phyloP scores from a whole-genome alignment of 148 eudicot genomes.

The Vaccinium macrocarpon region DNA sequence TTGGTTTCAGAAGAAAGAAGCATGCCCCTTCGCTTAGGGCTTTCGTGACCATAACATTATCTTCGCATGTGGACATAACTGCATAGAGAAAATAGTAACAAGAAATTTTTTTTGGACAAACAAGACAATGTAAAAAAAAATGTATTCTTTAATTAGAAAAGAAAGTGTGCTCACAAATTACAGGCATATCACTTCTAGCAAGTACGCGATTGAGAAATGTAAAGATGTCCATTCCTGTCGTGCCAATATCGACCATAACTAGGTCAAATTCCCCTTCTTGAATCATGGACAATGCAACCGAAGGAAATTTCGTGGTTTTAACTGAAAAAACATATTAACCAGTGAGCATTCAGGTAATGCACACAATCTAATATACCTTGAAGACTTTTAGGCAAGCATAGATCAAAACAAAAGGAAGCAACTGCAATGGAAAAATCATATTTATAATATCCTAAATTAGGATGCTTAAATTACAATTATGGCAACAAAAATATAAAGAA shows the following conservation, averaged over 20 bases:
- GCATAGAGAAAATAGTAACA: neutral
- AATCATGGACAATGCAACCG: conserved; percentile 29
- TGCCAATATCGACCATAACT: conserved; percentile 28
- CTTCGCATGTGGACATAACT: conserved; percentile 29
- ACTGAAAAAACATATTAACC: conserved; percentile 20
- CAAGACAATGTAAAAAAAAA: neutral
- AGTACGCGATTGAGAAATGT: conserved; percentile 17
- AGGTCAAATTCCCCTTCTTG: conserved; percentile 26
- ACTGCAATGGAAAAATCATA: neutral
- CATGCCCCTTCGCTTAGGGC: conserved; percentile 26
- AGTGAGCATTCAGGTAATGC: neutral
- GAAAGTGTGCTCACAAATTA: conserved; percentile 28
- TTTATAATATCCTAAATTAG: neutral
- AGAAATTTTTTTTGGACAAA: neutral
- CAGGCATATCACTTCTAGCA: conserved; percentile 19
- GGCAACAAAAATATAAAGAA: neutral
- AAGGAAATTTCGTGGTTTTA: conserved; percentile 17
- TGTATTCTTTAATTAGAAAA: neutral
- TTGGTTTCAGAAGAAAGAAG: conserved; percentile 26
- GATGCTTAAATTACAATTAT: neutral
- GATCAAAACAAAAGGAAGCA: neutral
- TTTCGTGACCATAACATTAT: conserved; percentile 4
- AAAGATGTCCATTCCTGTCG: conserved; percentile 33
- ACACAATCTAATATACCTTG: neutral
- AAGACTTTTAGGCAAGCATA: neutral